These are phyloP conservation scores for Xylaria longipes DNA, from an alignment of 495 filamentous ascomycete species.

Conservation along the genomic window DNA sequence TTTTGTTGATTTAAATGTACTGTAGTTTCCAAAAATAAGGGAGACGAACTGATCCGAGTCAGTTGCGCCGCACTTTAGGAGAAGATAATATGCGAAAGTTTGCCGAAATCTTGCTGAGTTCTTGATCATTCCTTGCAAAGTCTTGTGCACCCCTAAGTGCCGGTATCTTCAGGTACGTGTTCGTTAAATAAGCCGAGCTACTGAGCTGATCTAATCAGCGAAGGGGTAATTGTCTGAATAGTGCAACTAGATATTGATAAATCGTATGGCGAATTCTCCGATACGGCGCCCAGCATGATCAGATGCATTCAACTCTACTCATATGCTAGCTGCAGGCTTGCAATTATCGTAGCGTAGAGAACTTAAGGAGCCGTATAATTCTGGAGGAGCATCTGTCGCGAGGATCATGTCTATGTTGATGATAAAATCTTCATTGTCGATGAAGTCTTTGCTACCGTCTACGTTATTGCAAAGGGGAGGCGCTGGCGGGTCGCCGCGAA, in stretches of 20 bases:
- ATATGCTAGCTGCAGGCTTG: not conserved
- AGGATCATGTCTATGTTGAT: not conserved
- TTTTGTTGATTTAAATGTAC: not conserved
- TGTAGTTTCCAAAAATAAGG: not conserved
- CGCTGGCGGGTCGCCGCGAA: not conserved
- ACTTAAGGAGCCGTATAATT: not conserved
- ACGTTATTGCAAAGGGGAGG: no score
- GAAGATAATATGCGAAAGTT: not conserved
- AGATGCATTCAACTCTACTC: not conserved
- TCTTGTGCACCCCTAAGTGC: not conserved
- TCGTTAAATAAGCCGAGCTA: not conserved
- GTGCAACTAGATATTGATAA: not conserved
- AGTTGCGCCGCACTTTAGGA: not conserved
- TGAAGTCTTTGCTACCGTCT: no score
- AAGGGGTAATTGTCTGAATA: no score
- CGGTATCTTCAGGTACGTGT: not conserved
- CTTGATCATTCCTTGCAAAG: not conserved
- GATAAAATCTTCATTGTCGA: not conserved
- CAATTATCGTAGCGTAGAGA: no score
- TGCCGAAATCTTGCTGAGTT: not conserved
- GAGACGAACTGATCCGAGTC: not conserved
- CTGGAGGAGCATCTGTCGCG: no score
- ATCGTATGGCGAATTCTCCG: not conserved
- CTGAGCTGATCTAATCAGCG: not conserved
- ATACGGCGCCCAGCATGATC: not conserved